Conservation (phyloP, 352 stramenopile species). For the Salisapilia sapeloensis region DNA sequence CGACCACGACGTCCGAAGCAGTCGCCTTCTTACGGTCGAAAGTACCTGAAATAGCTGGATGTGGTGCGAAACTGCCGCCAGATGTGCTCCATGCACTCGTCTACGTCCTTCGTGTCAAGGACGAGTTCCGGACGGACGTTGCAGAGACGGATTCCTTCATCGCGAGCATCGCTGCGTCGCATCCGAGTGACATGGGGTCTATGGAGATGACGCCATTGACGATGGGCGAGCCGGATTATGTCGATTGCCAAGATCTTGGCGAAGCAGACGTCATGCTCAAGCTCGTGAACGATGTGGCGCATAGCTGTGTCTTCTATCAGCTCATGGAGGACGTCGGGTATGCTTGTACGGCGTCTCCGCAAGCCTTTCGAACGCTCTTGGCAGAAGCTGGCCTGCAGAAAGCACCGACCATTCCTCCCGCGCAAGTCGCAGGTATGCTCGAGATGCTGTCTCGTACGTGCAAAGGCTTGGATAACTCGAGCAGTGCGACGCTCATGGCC, state of each 20-base stretch:
- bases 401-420: constrained; percentile 63
- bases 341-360: constrained; percentile 52
- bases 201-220: constrained; percentile 76
- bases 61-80: constrained; percentile 60
- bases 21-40: constrained; percentile 68
- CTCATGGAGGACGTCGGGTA: constrained; percentile 86
- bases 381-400: constrained; percentile 68
- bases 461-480: constrained; percentile 35
- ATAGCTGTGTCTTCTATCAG: constrained; percentile 77
- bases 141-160: constrained; percentile 75
- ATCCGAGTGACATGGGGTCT: constrained; percentile 73
- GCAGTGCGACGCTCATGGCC: constrained; percentile 59
- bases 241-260: constrained; percentile 52
- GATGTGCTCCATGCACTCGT: constrained; percentile 72
- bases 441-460: constrained; percentile 77
- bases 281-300: constrained; percentile 62
- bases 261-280: constrained; percentile 49
- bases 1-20: constrained; percentile 30
- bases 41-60: constrained; percentile 72
- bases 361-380: constrained; percentile 69
- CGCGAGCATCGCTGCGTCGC: constrained; percentile 68
- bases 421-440: constrained; percentile 79
- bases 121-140: constrained; percentile 50
- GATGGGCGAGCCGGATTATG: constrained; percentile 71
- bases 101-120: constrained; percentile 68